Evolutionary conservation across 2,329 filamentous ascomycete genomes (phyloP).

Genomic region (Raffaelea ambrosiae): DNA sequence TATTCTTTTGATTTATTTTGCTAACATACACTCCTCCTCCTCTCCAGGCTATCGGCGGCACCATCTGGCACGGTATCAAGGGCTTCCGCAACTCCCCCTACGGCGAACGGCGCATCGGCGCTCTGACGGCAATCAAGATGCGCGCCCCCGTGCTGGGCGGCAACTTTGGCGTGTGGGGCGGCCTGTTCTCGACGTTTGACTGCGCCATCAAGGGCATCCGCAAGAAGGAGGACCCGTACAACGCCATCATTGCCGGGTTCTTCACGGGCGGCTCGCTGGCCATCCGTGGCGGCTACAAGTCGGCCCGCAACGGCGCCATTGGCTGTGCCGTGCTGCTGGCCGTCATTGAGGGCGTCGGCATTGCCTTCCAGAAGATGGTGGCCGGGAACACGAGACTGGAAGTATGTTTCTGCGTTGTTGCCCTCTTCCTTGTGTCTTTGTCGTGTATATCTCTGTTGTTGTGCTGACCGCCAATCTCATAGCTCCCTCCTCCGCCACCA

Average conservation of each 20-base stretch:
- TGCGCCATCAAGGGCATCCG: conserved; percentile 90
- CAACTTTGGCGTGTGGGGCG: conserved; percentile 98
- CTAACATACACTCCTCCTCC: neutral
- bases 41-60: conserved; percentile 66
- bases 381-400: conserved; percentile 81
- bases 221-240: conserved; percentile 97
- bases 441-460: neutral
- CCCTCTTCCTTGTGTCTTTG: neutral
- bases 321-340: conserved; percentile 90
- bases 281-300: conserved; percentile 83
- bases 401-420: conserved; percentile 31
- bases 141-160: conserved; percentile 91
- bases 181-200: conserved; percentile 91
- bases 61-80: conserved; percentile 96
- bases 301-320: conserved; percentile 90
- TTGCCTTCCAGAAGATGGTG: conserved; percentile 92
- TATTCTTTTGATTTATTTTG: too few species aligned
- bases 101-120: conserved; percentile 90
- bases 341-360: conserved; percentile 95
- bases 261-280: conserved; percentile 91
- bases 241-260: conserved; percentile 95
- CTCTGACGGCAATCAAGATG: conserved; percentile 95
- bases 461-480: neutral
- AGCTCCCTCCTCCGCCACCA: conserved; percentile 2
- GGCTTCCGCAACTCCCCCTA: conserved; percentile 84